Conservation (phyloP, 2,329 filamentous ascomycete genomes). For the Ophiostoma himal-ulmi region DNA sequence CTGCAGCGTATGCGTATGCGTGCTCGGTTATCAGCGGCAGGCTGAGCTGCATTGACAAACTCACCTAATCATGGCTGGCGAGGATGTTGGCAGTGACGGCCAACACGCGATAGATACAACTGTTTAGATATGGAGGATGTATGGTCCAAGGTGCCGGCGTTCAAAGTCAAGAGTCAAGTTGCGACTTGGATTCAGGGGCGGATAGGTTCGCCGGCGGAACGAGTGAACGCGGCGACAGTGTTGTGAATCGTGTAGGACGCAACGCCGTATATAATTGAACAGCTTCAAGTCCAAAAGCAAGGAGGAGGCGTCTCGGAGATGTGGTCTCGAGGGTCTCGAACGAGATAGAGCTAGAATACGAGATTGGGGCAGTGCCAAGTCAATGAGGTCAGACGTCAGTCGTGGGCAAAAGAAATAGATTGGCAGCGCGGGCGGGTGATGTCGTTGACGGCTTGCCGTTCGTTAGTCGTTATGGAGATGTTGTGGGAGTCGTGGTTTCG, state of each 20-base stretch:
- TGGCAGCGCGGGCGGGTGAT: background rate
- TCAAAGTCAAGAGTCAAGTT: background rate
- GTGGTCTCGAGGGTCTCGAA: too few species aligned
- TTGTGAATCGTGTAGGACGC: background rate
- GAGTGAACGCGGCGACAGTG: background rate
- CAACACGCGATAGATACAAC: slow-evolving; percentile 1
- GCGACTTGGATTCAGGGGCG: slow-evolving; percentile 1
- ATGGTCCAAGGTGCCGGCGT: background rate
- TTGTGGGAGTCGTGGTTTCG: background rate
- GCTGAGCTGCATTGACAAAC: slow-evolving; percentile 5
- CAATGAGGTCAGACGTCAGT: slow-evolving; percentile 11
- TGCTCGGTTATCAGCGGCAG: background rate
- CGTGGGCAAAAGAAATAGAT: slow-evolving; percentile 1
- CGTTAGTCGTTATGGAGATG: background rate
- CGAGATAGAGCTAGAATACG: background rate
- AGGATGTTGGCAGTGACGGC: slow-evolving; percentile 13
- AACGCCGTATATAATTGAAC: background rate
- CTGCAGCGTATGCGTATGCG: background rate
- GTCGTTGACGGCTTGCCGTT: background rate
- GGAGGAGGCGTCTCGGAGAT: too few species aligned
- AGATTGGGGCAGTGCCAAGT: background rate
- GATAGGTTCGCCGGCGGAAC: background rate
- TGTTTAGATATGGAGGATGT: background rate
- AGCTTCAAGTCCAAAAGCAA: background rate
- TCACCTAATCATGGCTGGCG: slow-evolving; percentile 21